Evolutionary conservation across 495 filamentous ascomycete genomes (phyloP).

Genomic region (Xylaria acuta): DNA sequence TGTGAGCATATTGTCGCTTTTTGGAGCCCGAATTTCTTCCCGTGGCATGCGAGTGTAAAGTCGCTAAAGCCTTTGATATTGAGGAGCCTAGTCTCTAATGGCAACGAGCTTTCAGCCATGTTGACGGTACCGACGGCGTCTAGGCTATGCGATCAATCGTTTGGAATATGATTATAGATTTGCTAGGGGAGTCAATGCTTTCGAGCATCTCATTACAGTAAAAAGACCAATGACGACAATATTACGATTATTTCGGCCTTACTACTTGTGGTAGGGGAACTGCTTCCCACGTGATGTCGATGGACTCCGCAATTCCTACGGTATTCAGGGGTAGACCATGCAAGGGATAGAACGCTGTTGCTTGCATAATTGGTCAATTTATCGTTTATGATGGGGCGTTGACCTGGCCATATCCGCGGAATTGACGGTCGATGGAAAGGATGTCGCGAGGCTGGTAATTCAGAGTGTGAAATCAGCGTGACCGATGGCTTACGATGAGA

Average conservation of each 20-base stretch:
- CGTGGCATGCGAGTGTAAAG: not conserved
- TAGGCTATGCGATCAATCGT: not conserved
- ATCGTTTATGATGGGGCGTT: not conserved
- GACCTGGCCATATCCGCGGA: not conserved
- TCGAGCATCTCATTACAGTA: not conserved
- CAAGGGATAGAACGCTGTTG: not conserved
- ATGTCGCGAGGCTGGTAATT: not conserved
- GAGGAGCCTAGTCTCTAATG: not conserved
- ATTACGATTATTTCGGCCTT: slow-evolving; percentile 1
- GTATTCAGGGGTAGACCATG: not conserved
- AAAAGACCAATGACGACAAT: not conserved
- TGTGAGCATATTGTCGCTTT: not conserved
- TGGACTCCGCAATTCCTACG: not conserved
- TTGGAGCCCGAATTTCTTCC: not conserved
- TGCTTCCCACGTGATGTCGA: not conserved
- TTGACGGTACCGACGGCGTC: not conserved
- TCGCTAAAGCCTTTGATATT: not conserved
- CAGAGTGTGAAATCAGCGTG: not conserved
- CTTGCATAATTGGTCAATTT: not conserved
- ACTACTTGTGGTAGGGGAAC: not conserved
- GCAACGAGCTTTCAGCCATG: not conserved
- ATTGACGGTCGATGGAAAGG: not conserved
- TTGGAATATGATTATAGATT: not conserved
- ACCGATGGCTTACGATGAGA: not conserved
- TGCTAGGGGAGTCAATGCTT: not conserved